phyloP scores from a whole-genome alignment of 2,329 filamentous ascomycete species.

The Fusarium staphyleae region DNA sequence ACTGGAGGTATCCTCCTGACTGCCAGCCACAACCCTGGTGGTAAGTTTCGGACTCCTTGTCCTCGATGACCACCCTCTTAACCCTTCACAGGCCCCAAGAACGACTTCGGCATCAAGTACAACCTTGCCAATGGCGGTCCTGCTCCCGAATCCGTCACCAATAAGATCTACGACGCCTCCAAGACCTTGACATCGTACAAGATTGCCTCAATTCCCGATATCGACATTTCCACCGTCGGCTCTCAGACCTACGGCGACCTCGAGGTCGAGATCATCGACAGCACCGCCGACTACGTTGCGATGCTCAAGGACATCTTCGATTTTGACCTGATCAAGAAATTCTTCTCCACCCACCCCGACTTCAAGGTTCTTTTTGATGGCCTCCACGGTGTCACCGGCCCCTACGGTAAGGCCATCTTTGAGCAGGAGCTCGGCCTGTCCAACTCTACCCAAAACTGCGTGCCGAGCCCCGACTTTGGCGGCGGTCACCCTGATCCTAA shows the following conservation, averaged over 20 bases:
- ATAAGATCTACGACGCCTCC: constrained; percentile 95
- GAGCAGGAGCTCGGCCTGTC: constrained; percentile 89
- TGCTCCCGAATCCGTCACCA: constrained; percentile 93
- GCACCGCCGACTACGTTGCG: constrained; percentile 86
- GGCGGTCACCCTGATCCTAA: constrained; percentile 98
- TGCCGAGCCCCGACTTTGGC: constrained; percentile 92
- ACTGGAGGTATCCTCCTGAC: constrained; percentile 97
- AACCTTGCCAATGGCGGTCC: constrained; percentile 96
- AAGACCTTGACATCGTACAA: constrained; percentile 94
- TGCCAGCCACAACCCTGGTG: constrained; percentile 97
- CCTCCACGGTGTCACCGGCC: constrained; percentile 92
- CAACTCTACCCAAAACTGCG: constrained; percentile 84
- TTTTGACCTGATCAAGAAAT: constrained; percentile 93
- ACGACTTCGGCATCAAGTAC: constrained; percentile 99
- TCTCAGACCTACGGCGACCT: constrained; percentile 83
- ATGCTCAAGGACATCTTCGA: constrained; percentile 99
- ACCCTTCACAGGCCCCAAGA: constrained; percentile 72
- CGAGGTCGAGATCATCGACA: constrained; percentile 95
- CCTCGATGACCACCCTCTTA: not conserved
- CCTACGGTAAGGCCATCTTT: constrained; percentile 94
- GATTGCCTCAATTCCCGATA: constrained; percentile 82
- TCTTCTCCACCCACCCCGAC: constrained; percentile 84
- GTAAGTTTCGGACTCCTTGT: constrained; percentile 59
- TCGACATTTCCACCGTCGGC: constrained; percentile 85
- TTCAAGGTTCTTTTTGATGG: constrained; percentile 98